A percentile compares a stretch with the other conserved stretches of the same genome.
Evolutionary conservation across 208 protist species (phyloP).

Genomic region (Novymonas esmeraldas): DNA sequence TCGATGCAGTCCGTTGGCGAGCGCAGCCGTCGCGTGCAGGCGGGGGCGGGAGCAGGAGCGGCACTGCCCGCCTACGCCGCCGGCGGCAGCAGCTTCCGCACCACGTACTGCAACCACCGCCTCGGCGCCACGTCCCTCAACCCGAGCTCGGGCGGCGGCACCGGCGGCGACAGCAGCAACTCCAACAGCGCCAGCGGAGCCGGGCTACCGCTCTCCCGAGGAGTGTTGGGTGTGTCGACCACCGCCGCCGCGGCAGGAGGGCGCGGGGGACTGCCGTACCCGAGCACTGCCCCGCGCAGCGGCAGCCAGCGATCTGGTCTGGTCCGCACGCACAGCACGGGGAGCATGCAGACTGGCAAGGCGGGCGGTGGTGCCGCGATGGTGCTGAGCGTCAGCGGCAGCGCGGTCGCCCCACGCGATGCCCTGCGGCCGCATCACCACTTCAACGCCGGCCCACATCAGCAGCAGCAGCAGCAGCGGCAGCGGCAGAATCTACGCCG

Average conservation of each 20-base stretch:
- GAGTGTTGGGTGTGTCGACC: constrained; percentile 22
- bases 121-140: constrained; percentile 13
- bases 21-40: constrained; percentile 1
- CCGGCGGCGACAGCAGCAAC: constrained; percentile 5
- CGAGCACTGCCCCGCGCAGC: constrained; percentile 18
- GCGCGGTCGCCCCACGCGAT: too few species aligned
- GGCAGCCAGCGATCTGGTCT: constrained; percentile 6
- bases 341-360: not conserved
- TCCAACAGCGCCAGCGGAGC: constrained; percentile 12
- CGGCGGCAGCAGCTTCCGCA: constrained; percentile 40
- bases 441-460: constrained; percentile 10
- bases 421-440: constrained; percentile 18
- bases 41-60: not conserved
- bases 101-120: constrained; percentile 47
- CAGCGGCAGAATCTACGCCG: not conserved
- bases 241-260: not conserved
- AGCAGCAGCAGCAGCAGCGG: constrained; percentile 16
- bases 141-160: constrained; percentile 13
- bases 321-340: not conserved
- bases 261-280: not conserved
- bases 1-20: constrained; percentile 15
- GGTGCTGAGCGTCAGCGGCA: constrained; percentile 10
- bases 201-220: constrained; percentile 52
- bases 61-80: constrained; percentile 1
- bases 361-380: not conserved